Evolutionary conservation across 2,329 filamentous ascomycete genomes (phyloP).

Genomic region (Fusarium palustre): DNA sequence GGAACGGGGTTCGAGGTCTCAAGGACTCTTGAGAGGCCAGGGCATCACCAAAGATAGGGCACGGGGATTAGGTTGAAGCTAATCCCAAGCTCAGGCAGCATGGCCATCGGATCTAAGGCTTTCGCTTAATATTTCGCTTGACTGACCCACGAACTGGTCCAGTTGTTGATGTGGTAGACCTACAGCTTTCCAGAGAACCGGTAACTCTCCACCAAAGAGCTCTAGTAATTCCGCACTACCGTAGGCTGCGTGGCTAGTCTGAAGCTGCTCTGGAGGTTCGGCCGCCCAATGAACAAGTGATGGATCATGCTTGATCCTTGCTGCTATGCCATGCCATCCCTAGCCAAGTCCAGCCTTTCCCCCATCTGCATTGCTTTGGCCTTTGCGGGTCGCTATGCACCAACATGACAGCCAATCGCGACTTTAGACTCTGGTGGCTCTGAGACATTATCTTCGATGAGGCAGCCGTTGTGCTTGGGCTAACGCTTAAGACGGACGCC

Average conservation of each 20-base stretch:
- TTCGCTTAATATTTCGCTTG: constrained; percentile 13
- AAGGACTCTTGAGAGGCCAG: constrained; percentile 5
- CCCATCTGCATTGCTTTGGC: constrained; percentile 30
- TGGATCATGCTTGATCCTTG: constrained; percentile 11
- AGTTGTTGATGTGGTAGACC: constrained; percentile 24
- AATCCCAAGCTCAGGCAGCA: constrained; percentile 25
- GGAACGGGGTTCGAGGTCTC: constrained; percentile 22
- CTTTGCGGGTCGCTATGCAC: constrained; percentile 19
- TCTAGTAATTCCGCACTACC: constrained; percentile 19
- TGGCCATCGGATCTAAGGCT: constrained; percentile 28
- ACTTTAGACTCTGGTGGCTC: constrained; percentile 14
- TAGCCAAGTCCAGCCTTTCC: constrained; percentile 19
- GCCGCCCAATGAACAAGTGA: constrained; percentile 26
- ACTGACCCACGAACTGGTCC: constrained; percentile 18
- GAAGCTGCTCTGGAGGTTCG: constrained; percentile 11
- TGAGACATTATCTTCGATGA: constrained; percentile 43
- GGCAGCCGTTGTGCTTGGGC: constrained; percentile 37
- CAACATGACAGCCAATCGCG: constrained; percentile 32
- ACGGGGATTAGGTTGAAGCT: constrained; percentile 24
- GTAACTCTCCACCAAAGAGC: constrained; percentile 43
- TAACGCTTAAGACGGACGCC: constrained; percentile 28
- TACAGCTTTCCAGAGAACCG: constrained; percentile 41
- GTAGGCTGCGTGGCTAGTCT: constrained; percentile 8
- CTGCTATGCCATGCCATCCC: background rate
- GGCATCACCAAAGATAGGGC: constrained; percentile 1